Evolutionary conservation across 192 early-diverging fungal species (phyloP).

Genomic region (Linnemannia elongata): DNA sequence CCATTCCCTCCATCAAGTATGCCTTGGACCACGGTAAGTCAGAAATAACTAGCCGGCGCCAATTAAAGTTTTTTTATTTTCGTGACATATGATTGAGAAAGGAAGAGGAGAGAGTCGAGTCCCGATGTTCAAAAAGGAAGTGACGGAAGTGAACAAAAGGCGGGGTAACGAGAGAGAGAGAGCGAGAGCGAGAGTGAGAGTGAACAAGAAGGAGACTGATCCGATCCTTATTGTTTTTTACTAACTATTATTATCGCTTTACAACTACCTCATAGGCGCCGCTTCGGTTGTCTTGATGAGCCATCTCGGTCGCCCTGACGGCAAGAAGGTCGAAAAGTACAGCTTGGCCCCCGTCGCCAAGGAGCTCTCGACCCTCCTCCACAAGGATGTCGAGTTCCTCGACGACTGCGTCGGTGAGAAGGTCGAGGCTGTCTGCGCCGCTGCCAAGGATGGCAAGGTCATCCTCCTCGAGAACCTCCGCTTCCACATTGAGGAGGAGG

Average conservation of each 20-base stretch:
- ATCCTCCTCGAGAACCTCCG: conserved; percentile 98
- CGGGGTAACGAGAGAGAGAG: not conserved
- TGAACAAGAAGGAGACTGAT: not conserved
- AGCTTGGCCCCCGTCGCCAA: conserved; percentile 92
- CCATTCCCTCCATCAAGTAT: conserved; percentile 94
- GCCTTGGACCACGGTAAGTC: conserved; percentile 83
- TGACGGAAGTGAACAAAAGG: not conserved
- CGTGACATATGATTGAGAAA: not conserved
- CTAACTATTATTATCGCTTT: no score
- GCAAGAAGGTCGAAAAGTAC: conserved; percentile 88
- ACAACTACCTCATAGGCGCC: conserved; percentile 68
- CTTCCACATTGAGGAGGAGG: conserved; percentile 99
- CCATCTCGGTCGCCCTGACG: conserved; percentile 98
- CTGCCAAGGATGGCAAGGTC: conserved; percentile 79
- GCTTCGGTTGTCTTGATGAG: conserved; percentile 93
- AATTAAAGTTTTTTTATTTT: conserved; percentile 2
- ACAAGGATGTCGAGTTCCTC: conserved; percentile 90
- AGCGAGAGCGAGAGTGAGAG: no score
- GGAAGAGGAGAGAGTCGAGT: not conserved
- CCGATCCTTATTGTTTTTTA: not conserved
- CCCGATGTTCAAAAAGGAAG: not conserved
- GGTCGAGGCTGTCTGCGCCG: conserved; percentile 83
- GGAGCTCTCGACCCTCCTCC: conserved; percentile 84
- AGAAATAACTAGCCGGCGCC: not conserved
- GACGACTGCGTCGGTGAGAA: conserved; percentile 93